Base-by-base conservation (phyloP, 2,329 filamentous ascomycete genomes). In the Acarospora socialis region DNA sequence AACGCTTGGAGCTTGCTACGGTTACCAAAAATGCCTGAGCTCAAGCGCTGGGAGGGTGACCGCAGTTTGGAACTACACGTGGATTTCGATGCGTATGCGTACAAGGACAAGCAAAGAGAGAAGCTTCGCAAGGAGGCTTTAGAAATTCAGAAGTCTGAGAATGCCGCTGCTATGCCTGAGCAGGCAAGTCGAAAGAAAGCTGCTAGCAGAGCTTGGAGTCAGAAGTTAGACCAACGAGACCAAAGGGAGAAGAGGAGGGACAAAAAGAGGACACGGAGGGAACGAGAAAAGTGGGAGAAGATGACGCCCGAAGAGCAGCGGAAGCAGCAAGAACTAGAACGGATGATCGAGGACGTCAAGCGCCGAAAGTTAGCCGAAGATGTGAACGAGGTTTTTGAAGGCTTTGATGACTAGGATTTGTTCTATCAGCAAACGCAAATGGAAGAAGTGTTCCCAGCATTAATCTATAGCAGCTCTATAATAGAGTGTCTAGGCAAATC, bases 1-100 rank as follows among this genome's bases (percentile, higher is more conserved):
- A 65, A 73, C 33, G 80, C 78, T 1, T 98, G 87, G 82, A 90
- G 82, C 2, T 64, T 98, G 1, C 63, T 94, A 2, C 76, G 76
- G 30, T 66, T 95, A 41, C 90, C 90, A 3, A 83, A 80, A 50
- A 98, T 98, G 90, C 87, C 90, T 0, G 90, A 98, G 54, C 60
- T 82, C 32, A 78, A 76, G 46, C 69, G 64, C 1, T 87, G 80
- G 63, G 67, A 73, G 8, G 77, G 77, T 4, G 77, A 82, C 50
- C 66, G 68, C 40, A 67, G 60, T 14, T 58, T 80, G 1, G 72
- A 72, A 2, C 54, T 77, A 2, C 66, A 67, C 2, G 59, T 83
- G 7, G 71, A 83, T 50, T 76, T 79, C 66, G 66, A 76, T 25
- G 61, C 55, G 2, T 83, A 73, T 45, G 60, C 69, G 1, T 87